Evolutionary conservation across 192 early-diverging fungal species (phyloP).

Genomic region (Coemansia sp.): DNA sequence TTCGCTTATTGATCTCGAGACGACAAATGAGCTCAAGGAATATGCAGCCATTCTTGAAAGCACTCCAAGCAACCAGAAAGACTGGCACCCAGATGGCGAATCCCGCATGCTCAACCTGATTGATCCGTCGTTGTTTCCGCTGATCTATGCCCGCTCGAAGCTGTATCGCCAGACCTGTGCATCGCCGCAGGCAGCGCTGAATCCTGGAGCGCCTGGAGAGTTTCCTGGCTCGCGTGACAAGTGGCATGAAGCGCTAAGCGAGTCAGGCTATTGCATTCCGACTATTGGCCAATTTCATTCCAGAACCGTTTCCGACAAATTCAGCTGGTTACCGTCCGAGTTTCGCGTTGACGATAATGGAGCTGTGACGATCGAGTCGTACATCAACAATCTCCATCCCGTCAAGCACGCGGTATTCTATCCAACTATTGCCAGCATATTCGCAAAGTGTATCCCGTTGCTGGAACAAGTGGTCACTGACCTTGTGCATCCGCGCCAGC

Average conservation of each 20-base stretch:
- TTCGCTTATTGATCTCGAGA: conserved; percentile 17
- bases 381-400: conserved; percentile 80
- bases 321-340: conserved; percentile 69
- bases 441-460: conserved; percentile 62
- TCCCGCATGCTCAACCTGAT: conserved; percentile 58
- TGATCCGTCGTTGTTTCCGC: conserved; percentile 57
- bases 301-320: neutral
- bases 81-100: conserved; percentile 55
- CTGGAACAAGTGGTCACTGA: conserved; percentile 63
- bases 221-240: conserved; percentile 11
- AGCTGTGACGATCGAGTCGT: conserved; percentile 53
- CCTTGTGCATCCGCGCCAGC: conserved; percentile 1
- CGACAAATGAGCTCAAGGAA: conserved; percentile 6
- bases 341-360: conserved; percentile 59
- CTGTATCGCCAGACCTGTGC: conserved; percentile 17
- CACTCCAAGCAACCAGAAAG: neutral
- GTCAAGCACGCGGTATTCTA: conserved; percentile 57
- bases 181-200: conserved; percentile 19
- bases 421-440: conserved; percentile 50
- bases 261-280: neutral
- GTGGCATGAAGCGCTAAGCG: conserved; percentile 10
- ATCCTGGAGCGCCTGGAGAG: conserved; percentile 18
- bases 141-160: conserved; percentile 29
- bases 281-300: neutral
- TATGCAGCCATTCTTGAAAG: neutral